phyloP scores from a whole-genome alignment of 108 stramenopile genomes.

The Thalassiosira profunda region DNA sequence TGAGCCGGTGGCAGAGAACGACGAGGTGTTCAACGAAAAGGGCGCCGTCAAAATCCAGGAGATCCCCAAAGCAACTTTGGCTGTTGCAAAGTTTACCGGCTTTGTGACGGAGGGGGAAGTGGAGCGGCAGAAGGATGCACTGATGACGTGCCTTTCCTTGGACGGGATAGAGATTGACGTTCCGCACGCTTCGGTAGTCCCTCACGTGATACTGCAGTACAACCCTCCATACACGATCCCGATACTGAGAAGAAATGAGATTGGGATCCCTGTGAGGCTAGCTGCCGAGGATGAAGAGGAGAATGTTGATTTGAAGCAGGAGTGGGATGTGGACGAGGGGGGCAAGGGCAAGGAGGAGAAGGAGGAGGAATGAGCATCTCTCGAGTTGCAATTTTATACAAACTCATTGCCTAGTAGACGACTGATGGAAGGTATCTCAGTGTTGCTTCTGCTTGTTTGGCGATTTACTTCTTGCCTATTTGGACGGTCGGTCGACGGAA shows the following conservation, averaged over 20 bases:
- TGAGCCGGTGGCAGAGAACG: constrained; percentile 52
- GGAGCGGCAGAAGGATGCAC: constrained; percentile 84
- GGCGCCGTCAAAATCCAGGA: constrained; percentile 67
- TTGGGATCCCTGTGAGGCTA: constrained; percentile 78
- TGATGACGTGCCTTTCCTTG: constrained; percentile 69
- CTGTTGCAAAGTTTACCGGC: constrained; percentile 84
- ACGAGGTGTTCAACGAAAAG: constrained; percentile 50
- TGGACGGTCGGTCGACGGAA: constrained; percentile 75
- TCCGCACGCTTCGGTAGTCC: constrained; percentile 70
- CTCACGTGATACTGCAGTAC: constrained; percentile 93
- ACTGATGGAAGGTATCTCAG: no score
- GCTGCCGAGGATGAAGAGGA: constrained; percentile 10
- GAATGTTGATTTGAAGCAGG: constrained; percentile 21
- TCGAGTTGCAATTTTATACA: no score
- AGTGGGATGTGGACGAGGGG: constrained; percentile 36
- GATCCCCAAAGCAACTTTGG: constrained; percentile 75
- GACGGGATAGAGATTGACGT: constrained; percentile 89
- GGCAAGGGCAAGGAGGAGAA: constrained; percentile 18
- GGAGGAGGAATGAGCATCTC: background rate
- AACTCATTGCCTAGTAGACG: no score
- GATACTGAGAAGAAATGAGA: constrained; percentile 90
- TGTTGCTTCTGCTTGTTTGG: no score
- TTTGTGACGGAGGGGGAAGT: constrained; percentile 95
- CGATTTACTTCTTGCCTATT: constrained; percentile 16
- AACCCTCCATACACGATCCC: constrained; percentile 96